Base-by-base conservation (phyloP, 352 stramenopile genomes). In the Blastocystis sp. region DNA sequence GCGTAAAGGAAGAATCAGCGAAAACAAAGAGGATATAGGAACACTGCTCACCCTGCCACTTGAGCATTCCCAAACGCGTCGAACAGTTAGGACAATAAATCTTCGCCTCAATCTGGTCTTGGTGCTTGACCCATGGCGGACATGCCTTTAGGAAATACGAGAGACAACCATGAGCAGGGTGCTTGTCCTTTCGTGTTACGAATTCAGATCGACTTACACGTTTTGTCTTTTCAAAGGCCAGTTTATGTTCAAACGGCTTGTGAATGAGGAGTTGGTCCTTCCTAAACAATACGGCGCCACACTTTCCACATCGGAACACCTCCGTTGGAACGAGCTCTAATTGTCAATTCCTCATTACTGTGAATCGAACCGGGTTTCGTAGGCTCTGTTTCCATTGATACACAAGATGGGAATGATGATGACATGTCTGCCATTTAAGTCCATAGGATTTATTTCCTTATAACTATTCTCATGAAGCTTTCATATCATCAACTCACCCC, bases 41-140 rank as follows among this genome's bases (percentile, higher is more conserved):
- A 53, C 75, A 85, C 46, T 85, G 75, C 3, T 44, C 65, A 24
- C 75, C 75, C 51, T 85, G 75, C 75, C 75, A 85, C 8, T 85
- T 40, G 34, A 85, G 57, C 29, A 48, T 76, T 72, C 75, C 75
- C 18, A 85, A 21, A 27, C 75, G 75, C 11, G n/a, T 48, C 18
- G 27, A 48, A 44, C 75, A 85, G 59, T 75, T 75, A 11, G 75
- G 75, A 51, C 75, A 85, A 29, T 85, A 85, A 18, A 85, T 85
- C 63, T 85, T 85, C 24, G 34, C 69, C 51, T 85, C 75, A 9
- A 85, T 42, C 40, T 72, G 44, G 27, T 85, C 75, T 24, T 59
- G n/a, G 7, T 76, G 14, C 14, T 72, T 72, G 16, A 72, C 57
- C 75, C 75, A 85, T 2, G 57, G 57, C 0, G 75, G 75, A 67